Evolutionary conservation across 257 asterid species (phyloP), one percentile per base, ranked within the genome.

Genomic region (Jacaranda copaia): DNA sequence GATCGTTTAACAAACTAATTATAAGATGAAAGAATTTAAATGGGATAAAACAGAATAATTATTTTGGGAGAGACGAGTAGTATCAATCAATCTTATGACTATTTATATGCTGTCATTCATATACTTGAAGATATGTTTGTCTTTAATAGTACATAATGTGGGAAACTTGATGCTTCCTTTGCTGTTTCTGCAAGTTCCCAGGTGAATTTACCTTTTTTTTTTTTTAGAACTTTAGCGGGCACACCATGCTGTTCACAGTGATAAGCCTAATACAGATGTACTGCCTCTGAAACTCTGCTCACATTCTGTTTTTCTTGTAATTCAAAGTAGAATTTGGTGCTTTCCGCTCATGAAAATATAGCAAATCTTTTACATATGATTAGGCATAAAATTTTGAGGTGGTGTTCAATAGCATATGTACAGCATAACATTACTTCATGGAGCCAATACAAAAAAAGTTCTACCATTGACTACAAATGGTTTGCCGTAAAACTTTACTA

Each of bases 161-260:
- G n/a, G n/a, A n/a, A n/a, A n/a, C n/a, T n/a, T n/a, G 76, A 43
- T 67, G 80, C 80, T 83, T 87, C 81, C 80, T 84, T 79, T 85
- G 80, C 82, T 84, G 84, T 72, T 80, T 84, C 80, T 84, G 86
- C 87, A 83, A 86, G 88, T 81, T 83, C 89, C 87, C 85, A 82
- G 93, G 87, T 85, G 86, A 86, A 87, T 79, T 78, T 82, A 72
- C n/a, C 73, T 63, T 72, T 79, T 78, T 86, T 81, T 40, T 66
- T 79, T 73, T 80, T 75, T 83, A 65, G 70, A 83, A 87, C 85
- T 84, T 87, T 84, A 88, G 88, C 87, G 81, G 78, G 79, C 84
- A 83, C 81, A 79, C 82, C 86, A 84, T 87, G 84, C 86, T 84
- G 84, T 77, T 81, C 77, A 80, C 76, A 73, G 83, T 87, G 73